phyloP scores from a whole-genome alignment of 768 basidiomycete genomes.

The Lactarius quietus region DNA sequence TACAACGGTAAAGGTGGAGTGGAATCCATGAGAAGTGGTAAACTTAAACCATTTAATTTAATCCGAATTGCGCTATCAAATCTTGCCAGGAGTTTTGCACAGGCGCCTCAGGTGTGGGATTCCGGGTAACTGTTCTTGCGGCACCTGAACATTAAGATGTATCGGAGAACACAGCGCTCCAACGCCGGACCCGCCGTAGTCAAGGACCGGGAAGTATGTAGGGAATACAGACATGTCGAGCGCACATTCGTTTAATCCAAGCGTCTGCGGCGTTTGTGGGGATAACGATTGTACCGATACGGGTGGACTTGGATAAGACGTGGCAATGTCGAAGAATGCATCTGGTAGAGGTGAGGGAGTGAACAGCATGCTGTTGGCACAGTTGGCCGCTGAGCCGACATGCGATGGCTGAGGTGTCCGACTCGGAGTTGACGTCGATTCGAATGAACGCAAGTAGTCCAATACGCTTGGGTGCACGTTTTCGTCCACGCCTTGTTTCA shows the following conservation, averaged over 20 bases:
- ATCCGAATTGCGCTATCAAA: conserved; percentile 34
- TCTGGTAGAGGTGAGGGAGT: conserved; percentile 10
- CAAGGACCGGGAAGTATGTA: conserved; percentile 23
- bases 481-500: conserved; percentile 48
- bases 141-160: conserved; percentile 13
- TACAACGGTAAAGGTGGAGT: not conserved
- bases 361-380: not conserved
- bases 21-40: not conserved
- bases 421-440: conserved; percentile 22
- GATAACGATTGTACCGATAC: conserved; percentile 9
- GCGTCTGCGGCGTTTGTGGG: conserved; percentile 17
- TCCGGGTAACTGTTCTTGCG: conserved; percentile 16
- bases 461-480: conserved; percentile 60
- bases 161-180: conserved; percentile 20
- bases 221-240: conserved; percentile 23
- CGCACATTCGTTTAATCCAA: not conserved
- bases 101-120: conserved; percentile 39
- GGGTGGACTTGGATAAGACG: conserved; percentile 23
- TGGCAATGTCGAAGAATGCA: conserved; percentile 18
- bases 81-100: conserved; percentile 28
- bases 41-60: conserved; percentile 10
- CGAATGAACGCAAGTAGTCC: conserved; percentile 67
- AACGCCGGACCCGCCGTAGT: conserved; percentile 17
- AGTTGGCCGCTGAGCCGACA: conserved; percentile 2
- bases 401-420: conserved; percentile 20